Evolutionary conservation across 2,329 filamentous ascomycete species (phyloP).

Genomic region (Thermoascus crustaceus): DNA sequence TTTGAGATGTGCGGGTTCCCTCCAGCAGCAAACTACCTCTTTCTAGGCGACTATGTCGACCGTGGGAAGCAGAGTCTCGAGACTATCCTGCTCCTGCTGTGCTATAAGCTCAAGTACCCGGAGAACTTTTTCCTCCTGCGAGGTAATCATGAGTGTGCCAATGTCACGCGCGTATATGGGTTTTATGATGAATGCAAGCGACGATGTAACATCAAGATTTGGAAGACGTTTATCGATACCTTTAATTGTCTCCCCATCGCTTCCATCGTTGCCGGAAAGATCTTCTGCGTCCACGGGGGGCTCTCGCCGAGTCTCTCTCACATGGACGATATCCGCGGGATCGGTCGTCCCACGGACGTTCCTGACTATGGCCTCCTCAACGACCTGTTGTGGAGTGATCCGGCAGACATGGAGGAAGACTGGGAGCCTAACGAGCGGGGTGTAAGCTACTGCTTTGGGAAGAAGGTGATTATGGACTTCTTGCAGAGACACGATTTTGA

Average conservation of each 20-base stretch:
- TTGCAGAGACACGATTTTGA: constrained; percentile 93
- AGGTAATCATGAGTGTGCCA: constrained; percentile 94
- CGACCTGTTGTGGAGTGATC: constrained; percentile 94
- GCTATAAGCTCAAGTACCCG: constrained; percentile 95
- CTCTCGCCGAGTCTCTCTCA: constrained; percentile 85
- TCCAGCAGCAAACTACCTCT: constrained; percentile 83
- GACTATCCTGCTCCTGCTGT: constrained; percentile 83
- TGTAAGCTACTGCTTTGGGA: constrained; percentile 97
- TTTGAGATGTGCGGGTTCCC: constrained; percentile 99
- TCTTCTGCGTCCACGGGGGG: constrained; percentile 94
- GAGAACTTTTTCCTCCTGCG: constrained; percentile 95
- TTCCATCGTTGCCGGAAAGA: constrained; percentile 93
- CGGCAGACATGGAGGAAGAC: constrained; percentile 93
- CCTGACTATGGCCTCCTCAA: constrained; percentile 94
- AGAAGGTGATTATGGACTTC: constrained; percentile 96
- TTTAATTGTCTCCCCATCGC: constrained; percentile 95
- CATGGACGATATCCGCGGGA: constrained; percentile 97
- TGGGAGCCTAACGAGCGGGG: constrained; percentile 97
- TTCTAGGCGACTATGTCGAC: constrained; percentile 93
- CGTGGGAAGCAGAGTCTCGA: constrained; percentile 92
- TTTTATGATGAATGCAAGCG: constrained; percentile 99
- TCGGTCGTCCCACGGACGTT: constrained; percentile 90
- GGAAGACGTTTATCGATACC: constrained; percentile 95
- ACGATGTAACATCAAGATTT: constrained; percentile 91
- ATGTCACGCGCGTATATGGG: constrained; percentile 89